phyloP scores from a whole-genome alignment of 2,329 filamentous ascomycete genomes.

The Elsinoe arachidis region DNA sequence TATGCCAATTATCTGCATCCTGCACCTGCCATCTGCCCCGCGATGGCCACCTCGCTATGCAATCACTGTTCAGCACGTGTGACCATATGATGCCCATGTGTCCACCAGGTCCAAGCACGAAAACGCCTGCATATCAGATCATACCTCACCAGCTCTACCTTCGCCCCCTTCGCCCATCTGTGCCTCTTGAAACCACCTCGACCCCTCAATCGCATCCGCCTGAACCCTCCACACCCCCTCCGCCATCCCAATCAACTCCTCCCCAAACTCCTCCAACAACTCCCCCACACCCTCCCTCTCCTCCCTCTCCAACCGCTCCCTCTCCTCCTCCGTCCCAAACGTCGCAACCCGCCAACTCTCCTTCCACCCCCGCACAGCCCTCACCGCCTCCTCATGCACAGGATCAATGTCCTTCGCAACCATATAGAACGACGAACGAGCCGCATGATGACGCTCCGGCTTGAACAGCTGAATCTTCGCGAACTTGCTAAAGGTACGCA shows the following conservation, averaged over 20 bases:
- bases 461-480: slow-evolving; percentile 20
- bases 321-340: slow-evolving; percentile 15
- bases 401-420: slow-evolving; percentile 17
- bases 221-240: slow-evolving; percentile 14
- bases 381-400: background rate
- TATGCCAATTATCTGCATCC: too few relatives aligned
- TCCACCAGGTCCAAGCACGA: too few relatives aligned
- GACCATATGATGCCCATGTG: too few relatives aligned
- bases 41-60: too few relatives aligned
- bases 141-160: too few relatives aligned
- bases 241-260: slow-evolving; percentile 10
- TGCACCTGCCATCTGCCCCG: too few relatives aligned
- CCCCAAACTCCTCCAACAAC: slow-evolving; percentile 15
- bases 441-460: slow-evolving; percentile 16
- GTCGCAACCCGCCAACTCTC: slow-evolving; percentile 14
- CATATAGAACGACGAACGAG: slow-evolving; percentile 21
- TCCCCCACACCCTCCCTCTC: slow-evolving; percentile 4
- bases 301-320: background rate
- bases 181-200: background rate
- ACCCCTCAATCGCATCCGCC: slow-evolving; percentile 12
- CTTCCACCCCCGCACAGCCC: slow-evolving; percentile 15
- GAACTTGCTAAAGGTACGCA: slow-evolving; percentile 17
- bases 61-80: too few relatives aligned
- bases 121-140: too few relatives aligned
- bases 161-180: too few relatives aligned